Evolutionary conservation across 805 yeast species (phyloP).

Genomic region (Candida dajiaensis): DNA sequence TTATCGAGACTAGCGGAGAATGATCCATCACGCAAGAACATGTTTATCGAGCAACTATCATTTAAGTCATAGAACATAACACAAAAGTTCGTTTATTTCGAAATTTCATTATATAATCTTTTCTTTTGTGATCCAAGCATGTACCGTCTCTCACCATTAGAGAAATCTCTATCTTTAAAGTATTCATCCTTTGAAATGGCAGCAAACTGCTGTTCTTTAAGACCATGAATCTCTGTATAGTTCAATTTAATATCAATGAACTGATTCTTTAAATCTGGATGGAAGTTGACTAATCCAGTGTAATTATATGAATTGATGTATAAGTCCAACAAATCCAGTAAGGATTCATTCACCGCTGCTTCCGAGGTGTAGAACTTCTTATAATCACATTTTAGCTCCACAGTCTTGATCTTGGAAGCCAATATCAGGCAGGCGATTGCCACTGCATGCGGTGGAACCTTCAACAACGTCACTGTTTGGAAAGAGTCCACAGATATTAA

Average conservation of each 20-base stretch:
- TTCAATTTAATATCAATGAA: constrained; percentile 40
- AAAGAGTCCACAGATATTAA: constrained; percentile 67
- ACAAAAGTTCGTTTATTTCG: not conserved
- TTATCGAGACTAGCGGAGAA: constrained; percentile 40
- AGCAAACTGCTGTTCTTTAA: constrained; percentile 22
- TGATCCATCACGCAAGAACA: constrained; percentile 62
- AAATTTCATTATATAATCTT: constrained; percentile 36
- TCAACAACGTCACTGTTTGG: constrained; percentile 61
- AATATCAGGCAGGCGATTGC: constrained; percentile 65
- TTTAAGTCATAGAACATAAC: not conserved
- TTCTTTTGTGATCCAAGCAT: constrained; percentile 45
- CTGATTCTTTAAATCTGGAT: constrained; percentile 28
- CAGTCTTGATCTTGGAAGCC: constrained; percentile 42
- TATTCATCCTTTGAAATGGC: constrained; percentile 40
- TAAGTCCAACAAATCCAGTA: constrained; percentile 52
- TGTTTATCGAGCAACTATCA: constrained; percentile 41
- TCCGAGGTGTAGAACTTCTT: constrained; percentile 15
- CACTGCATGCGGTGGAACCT: constrained; percentile 68
- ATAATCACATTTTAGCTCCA: constrained; percentile 18
- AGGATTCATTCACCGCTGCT: constrained; percentile 37
- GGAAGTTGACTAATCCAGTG: constrained; percentile 40
- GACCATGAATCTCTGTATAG: constrained; percentile 31
- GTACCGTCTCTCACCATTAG: constrained; percentile 45
- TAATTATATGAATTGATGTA: constrained; percentile 52
- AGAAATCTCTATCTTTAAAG: constrained; percentile 29